These are phyloP conservation scores for Yamadazyma sp. DNA, from an alignment of 1,139 yeast species.

Conservation along the genomic window DNA sequence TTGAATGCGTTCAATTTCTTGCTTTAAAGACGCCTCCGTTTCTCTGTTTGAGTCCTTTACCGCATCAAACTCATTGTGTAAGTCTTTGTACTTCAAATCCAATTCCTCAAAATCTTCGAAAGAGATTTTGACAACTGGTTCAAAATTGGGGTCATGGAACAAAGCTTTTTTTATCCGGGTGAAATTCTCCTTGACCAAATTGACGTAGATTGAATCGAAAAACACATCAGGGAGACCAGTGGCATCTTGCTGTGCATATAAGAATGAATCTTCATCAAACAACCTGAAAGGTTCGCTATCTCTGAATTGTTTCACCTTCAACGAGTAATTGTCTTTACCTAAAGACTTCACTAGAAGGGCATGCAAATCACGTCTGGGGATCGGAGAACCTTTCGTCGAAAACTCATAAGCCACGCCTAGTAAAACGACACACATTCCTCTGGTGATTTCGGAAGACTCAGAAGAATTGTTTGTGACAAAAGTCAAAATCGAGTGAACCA, in stretches of 20 bases:
- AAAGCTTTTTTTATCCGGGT: constrained; percentile 69
- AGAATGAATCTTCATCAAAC: constrained; percentile 46
- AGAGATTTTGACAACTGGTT: constrained; percentile 67
- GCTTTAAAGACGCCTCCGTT: constrained; percentile 27
- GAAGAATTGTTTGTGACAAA: constrained; percentile 63
- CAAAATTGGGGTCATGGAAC: constrained; percentile 69
- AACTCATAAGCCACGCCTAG: constrained; percentile 84
- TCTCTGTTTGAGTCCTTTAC: constrained; percentile 26
- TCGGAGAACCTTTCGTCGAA: constrained; percentile 68
- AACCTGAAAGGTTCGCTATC: constrained; percentile 56
- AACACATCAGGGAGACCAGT: constrained; percentile 87
- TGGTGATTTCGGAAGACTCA: constrained; percentile 60
- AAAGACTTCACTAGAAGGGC: constrained; percentile 63
- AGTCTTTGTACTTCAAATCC: constrained; percentile 37
- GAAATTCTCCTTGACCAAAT: constrained; percentile 67
- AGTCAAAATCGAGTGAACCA: constrained; percentile 66
- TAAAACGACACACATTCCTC: constrained; percentile 72
- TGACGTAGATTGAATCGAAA: constrained; percentile 65
- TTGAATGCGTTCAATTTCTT: constrained; percentile 25
- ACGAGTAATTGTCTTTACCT: constrained; percentile 78
- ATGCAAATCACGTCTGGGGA: constrained; percentile 64
- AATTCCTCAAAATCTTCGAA: constrained; percentile 70
- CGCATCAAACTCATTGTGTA: constrained; percentile 25
- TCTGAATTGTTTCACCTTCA: constrained; percentile 71
- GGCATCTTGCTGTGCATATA: constrained; percentile 49